Base-by-base conservation (phyloP, 495 filamentous ascomycete genomes). In the Penicillium flavigenum region DNA sequence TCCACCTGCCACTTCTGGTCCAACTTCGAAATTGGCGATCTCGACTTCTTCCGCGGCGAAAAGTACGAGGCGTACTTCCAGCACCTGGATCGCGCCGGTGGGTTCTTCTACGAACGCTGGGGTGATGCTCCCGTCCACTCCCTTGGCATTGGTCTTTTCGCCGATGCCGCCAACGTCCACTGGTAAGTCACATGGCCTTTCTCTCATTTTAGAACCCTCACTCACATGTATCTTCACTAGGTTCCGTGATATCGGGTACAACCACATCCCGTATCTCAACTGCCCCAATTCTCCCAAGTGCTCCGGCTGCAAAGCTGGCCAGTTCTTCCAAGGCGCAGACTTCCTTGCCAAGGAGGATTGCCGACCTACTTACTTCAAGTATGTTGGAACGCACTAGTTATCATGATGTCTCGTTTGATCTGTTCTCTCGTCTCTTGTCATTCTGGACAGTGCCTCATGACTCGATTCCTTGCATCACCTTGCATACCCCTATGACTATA, bases 1-100 rank as follows among this genome's bases (percentile, higher is more conserved):
- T 94, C 90, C 11, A 98, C 95, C n/a, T 99, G 95, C 72, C 95
- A 99, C 74, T 99, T 99, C 79, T 99, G 95, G 95, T 91, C 86
- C 57, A 99, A 99, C 75, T 99, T 99, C 66, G 95, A 99, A 75
- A 95, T 99, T 63, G 95, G 85, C 34, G 92, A 96, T 69, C 85
- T 99, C 84, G 83, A 81, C 58, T 97, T 99, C 77, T 99, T 92
- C 91, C 81, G 95, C 11, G 88, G 91, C 63, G 84, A 92, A 70
- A 81, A 83, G 49, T 99, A 99, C 70, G 88, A 93, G 69, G 90
- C 91, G 51, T 99, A 97, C 70, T 99, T 99, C 75, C 86, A 96
- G 70, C 90, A 97, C 69, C 78, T 99, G 32, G 95, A 99, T 74
- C 84, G 89, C 20, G 88, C 91, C 0, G 95, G 95, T 32, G 94